Base-by-base conservation (phyloP, 495 filamentous ascomycete species). In the Pyrenula aspistea region DNA sequence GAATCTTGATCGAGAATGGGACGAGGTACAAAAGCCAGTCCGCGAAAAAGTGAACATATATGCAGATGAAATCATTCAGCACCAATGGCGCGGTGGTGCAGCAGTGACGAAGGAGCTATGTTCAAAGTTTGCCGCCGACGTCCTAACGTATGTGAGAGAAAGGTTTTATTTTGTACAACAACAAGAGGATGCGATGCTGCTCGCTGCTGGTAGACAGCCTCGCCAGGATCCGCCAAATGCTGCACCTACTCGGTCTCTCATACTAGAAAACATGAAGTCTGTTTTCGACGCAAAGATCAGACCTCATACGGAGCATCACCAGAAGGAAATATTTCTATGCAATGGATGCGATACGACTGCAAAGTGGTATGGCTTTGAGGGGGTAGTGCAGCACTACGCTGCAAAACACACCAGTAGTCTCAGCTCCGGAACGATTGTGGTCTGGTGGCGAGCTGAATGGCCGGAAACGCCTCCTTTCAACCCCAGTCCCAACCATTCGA, bases 221-320 rank as follows among this genome's bases (percentile, higher is more conserved):
- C 58, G 67, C 25, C 25, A 55, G 21, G 80, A 80, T 59, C 71
- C 75, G 23, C 72, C 74, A 8, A 71, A 80, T 59, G 78, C 76
- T 1, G 74, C 81, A 0, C 79, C 72, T 24, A 79, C 72, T 1
- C 72, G 74, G 59, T 82, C 76, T 60, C 66, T 90, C 51, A 84
- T 84, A 1, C 72, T 92, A 57, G 87, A 91, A 62, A 89, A 89
- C 64, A 89, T 92, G 87, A 91, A 87, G 66, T 91, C 83, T 81
- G 71, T 91, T 24, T 89, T 84, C 59, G 86, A 90, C 58, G 82
- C 74, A 56, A 89, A 88, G 65, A 75, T 92, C 62, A 85, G 82
- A 60, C 81, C 81, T 3, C 61, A 77, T 24, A 87, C 84, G 0
- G 83, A 86, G 56, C 58, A 67, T 15, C 76, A 75, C 57, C 67